Base-by-base conservation (phyloP, 371 early-diverging fungal species). In the Dentiscutata heterogama region DNA sequence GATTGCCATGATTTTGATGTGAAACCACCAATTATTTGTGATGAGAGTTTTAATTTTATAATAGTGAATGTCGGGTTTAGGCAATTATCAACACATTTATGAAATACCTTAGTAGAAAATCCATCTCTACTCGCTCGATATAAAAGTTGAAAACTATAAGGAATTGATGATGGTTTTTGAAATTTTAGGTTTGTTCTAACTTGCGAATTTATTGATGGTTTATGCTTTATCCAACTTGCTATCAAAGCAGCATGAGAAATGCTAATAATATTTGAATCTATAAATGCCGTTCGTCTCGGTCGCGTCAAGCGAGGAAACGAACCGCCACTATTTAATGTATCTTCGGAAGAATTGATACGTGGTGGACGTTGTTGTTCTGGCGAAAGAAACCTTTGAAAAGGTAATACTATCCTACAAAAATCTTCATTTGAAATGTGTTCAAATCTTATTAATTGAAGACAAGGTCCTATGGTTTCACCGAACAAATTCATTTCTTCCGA, bases 41-140 rank as follows among this genome's bases (percentile, higher is more conserved):
- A 46, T 46, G 46, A 46, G 0, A 46, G 46, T 46, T 46, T 46
- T 46, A 46, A 46, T 46, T 46, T 46, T 46, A 46, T 46, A 46
- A 46, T 46, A 46, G 11, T 46, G 10, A 46, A 46, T 46, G 46
- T 46, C 5, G 46, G 46, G 10, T 46, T 46, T 46, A 46, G 10
- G 10, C 46, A 46, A 46, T 46, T 46, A 7, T 46, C 46, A 46
- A 46, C 46, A 11, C 7, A 46, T 46, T 29, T 51, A 42, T 80
- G 80, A 71, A 80, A 80, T 29, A 35, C 56, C 35, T 56, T 70
- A 56, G 80, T 58, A 5, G 71, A 70, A 68, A 80, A 80, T 70
- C 80, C 80, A 70, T 80, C 80, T 58, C 80, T 27, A 29, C 80
- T 80, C n/a, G 71, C 80, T 2, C 80, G 80, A 50, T 56, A 80